phyloP scores from a whole-genome alignment of 164 flowering plant genomes.

The Liquidambar formosana region DNA sequence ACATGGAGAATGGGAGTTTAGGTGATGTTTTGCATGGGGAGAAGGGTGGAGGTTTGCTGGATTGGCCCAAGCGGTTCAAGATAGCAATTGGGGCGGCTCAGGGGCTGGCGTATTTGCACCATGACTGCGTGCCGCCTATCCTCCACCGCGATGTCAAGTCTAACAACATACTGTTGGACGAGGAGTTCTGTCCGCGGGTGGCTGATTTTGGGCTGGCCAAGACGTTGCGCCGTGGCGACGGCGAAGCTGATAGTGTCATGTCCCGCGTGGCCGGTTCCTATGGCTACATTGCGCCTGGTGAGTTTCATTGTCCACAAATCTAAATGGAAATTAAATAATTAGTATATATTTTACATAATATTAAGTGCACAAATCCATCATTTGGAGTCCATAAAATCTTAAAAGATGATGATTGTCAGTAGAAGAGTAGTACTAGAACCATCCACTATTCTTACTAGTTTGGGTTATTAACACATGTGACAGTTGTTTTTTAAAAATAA shows the following conservation, averaged over 20 bases:
- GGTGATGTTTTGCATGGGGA: constrained; percentile 64
- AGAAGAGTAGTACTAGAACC: no score
- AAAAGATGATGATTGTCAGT: no score
- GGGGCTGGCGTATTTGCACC: constrained; percentile 79
- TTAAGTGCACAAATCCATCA: no score
- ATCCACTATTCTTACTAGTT: no score
- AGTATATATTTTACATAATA: no score
- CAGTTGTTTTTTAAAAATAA: no score
- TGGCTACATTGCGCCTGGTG: constrained; percentile 92
- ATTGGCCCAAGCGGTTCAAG: constrained; percentile 51
- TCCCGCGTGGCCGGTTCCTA: constrained; percentile 73
- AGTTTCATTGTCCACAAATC: constrained; percentile 3
- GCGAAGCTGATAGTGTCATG: constrained; percentile 28
- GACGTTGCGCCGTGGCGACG: constrained; percentile 29
- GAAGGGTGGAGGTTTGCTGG: constrained; percentile 38
- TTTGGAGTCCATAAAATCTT: no score
- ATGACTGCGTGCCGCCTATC: constrained; percentile 71
- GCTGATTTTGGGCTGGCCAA: constrained; percentile 87
- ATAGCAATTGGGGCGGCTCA: constrained; percentile 69
- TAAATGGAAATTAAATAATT: no score
- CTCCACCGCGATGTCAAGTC: constrained; percentile 80
- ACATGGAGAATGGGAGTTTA: constrained; percentile 78
- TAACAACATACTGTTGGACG: constrained; percentile 69
- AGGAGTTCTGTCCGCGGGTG: constrained; percentile 49
- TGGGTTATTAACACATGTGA: no score